Base-by-base conservation (phyloP, 2,329 filamentous ascomycete species). In the Phaeosphaeria sp. region DNA sequence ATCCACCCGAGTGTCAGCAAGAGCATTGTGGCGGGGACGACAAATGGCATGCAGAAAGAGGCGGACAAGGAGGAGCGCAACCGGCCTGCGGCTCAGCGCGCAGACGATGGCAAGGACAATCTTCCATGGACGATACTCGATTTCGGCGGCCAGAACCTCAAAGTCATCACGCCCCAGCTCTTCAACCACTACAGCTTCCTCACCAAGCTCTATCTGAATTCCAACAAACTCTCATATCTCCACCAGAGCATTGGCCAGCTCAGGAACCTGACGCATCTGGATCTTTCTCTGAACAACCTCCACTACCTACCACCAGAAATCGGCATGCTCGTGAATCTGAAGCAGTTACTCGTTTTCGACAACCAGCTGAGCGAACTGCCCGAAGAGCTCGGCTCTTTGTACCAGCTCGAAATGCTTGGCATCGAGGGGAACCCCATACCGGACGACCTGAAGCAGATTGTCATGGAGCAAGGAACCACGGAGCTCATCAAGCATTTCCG, bases 111-210 rank as follows among this genome's bases (percentile, higher is more conserved):
- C 13, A 72, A 78, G 56, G 76, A 79, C 67, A 80, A 74, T 63
- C 91, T 97, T 77, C 90, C 93, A 71, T 98, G 95, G 95, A 87
- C 92, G 76, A 93, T 93, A 64, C 83, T 99, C 68, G 95, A 99
- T 78, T 89, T 98, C 75, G 95, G 93, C 68, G 95, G 95, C n/a
- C 95, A 98, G 80, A 94, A 94, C 20, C 82, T 99, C 49, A 90
- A 93, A 66, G 91, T 92, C 57, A 83, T 99, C 30, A 89, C 93
- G 1, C 81, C 86, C 8, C 87, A 90, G 45, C 83, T 99, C 30
- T 98, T 98, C 80, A 79, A 27, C 45, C 22, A 79, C 66, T 99
- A 98, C 78, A 85, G 85, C 45, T 98, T 99, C 77, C 82, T 99
- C 55, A 91, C 91, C 65, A 94, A 96, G 78, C 86, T 99, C 27